Conservation (phyloP, 2,329 filamentous ascomycete species). For the Capronia epimyces region DNA sequence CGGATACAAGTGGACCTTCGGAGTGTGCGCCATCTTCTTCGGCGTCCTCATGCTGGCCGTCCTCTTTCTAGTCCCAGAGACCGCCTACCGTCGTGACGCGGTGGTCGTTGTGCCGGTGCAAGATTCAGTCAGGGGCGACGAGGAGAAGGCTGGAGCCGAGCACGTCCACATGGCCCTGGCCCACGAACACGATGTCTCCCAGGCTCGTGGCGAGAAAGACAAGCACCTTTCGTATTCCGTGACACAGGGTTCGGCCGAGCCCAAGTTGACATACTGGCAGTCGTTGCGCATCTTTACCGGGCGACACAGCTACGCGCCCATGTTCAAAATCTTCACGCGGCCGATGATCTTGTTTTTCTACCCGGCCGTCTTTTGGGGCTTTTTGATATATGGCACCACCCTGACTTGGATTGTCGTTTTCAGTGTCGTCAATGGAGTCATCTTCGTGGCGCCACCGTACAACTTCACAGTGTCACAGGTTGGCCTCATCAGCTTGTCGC, state of each 20-base stretch:
- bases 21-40: conserved; percentile 29
- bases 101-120: conserved; percentile 30
- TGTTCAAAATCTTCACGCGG: conserved; percentile 28
- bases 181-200: conserved; percentile 20
- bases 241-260: conserved; percentile 9
- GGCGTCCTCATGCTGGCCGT: conserved; percentile 33
- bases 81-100: conserved; percentile 35
- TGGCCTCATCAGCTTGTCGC: conserved; percentile 77
- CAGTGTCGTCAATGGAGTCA: conserved; percentile 18
- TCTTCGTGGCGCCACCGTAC: conserved; percentile 31
- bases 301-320: conserved; percentile 20
- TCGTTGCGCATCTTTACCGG: conserved; percentile 22
- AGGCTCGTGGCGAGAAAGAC: conserved; percentile 18
- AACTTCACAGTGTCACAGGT: conserved; percentile 66
- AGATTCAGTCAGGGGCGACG: conserved; percentile 23
- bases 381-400: conserved; percentile 18
- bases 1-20: conserved; percentile 28
- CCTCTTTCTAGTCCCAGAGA: conserved; percentile 36
- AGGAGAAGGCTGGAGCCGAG: conserved; percentile 14
- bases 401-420: conserved; percentile 22
- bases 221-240: conserved; percentile 19
- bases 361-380: conserved; percentile 33
- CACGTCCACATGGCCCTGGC: conserved; percentile 18
- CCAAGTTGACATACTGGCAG: conserved; percentile 19
- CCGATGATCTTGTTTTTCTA: conserved; percentile 22